Percentiles rank a stretch among this genome's conserved stretches.
Conservation (phyloP, 2,329 filamentous ascomycete genomes). For the Fusarium goolgardi region DNA sequence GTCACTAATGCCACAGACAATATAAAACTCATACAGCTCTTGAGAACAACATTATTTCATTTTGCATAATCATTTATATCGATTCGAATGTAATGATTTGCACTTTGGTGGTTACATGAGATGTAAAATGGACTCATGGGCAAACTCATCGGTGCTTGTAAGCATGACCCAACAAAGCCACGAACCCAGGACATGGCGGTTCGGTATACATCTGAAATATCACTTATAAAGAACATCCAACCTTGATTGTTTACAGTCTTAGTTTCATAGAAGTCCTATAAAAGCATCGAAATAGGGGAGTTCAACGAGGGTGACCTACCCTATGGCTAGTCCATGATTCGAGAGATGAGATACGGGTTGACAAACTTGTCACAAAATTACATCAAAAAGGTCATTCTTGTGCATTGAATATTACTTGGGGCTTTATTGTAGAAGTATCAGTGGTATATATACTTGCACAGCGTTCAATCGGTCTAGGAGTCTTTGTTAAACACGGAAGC, state of each 20-base stretch:
- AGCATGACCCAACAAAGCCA: accelerated
- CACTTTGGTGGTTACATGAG: background rate
- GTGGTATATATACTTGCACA: background rate
- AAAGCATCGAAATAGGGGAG: background rate
- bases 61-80: too few species aligned
- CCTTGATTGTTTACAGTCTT: too few species aligned
- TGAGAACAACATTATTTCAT: accelerated
- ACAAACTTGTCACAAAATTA: background rate
- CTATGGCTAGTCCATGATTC: background rate
- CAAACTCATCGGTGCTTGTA: accelerated
- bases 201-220: background rate
- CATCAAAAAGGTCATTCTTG: background rate
- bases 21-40: too few species aligned
- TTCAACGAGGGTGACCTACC: background rate
- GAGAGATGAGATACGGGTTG: background rate
- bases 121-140: background rate
- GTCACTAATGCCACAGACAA: background rate
- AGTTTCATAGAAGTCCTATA: background rate
- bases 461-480: too few species aligned
- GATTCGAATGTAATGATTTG: background rate
- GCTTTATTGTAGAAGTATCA: background rate
- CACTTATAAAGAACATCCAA: background rate
- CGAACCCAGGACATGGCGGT: background rate
- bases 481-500: background rate
- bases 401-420: accelerated